A percentile compares a stretch with the other conserved stretches of the same genome.
Conservation (phyloP, 2,329 filamentous ascomycete genomes). For the Neonectria magnoliae region DNA sequence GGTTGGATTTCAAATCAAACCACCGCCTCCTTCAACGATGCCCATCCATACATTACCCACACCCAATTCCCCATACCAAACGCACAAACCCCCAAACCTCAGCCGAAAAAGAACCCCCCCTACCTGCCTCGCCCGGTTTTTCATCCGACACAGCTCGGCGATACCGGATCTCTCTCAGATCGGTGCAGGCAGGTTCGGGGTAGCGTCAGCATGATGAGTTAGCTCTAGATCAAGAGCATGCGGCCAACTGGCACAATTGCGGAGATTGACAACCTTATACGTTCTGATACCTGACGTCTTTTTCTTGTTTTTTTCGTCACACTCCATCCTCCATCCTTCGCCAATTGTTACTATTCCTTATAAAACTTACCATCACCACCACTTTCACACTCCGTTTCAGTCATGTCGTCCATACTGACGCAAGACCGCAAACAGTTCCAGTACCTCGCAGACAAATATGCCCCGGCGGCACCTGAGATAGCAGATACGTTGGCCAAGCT, state of each 20-base stretch:
- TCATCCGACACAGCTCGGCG: conserved; percentile 32
- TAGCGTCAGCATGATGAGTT: conserved; percentile 56
- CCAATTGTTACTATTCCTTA: background rate
- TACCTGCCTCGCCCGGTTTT: conserved; percentile 15
- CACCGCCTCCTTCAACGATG: background rate
- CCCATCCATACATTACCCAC: conserved; percentile 4
- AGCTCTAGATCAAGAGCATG: conserved; percentile 88
- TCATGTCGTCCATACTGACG: conserved; percentile 37
- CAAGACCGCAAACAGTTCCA: conserved; percentile 62
- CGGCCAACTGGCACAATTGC: conserved; percentile 55
- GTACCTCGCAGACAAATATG: conserved; percentile 74
- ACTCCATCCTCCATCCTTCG: conserved; percentile 9
- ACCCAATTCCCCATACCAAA: conserved; percentile 11
- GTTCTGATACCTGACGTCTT: conserved; percentile 51
- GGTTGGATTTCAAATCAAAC: conserved; percentile 33
- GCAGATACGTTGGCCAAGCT: conserved; percentile 73
- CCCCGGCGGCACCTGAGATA: conserved; percentile 71
- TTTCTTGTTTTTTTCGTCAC: conserved; percentile 14
- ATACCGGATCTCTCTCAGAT: conserved; percentile 35
- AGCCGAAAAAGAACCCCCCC: conserved; percentile 8
- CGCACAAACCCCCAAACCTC: conserved; percentile 16
- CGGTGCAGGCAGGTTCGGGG: conserved; percentile 13
- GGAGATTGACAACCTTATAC: conserved; percentile 68
- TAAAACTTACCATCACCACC: background rate
- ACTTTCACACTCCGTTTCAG: background rate